Conservation (phyloP, 2,329 filamentous ascomycete genomes). For the Hypoxylon sp. region DNA sequence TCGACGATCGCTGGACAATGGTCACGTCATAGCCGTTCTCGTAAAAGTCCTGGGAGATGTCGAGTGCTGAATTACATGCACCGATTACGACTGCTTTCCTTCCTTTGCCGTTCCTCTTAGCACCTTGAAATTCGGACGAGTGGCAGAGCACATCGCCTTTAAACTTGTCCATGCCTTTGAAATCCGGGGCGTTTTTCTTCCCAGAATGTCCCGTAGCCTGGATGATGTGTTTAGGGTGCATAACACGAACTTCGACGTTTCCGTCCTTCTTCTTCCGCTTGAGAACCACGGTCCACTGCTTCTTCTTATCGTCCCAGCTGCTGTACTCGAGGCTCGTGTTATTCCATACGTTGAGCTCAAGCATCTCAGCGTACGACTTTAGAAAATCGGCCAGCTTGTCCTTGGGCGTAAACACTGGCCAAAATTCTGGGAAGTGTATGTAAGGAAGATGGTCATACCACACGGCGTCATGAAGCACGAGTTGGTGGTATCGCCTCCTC, state of each 20-base stretch:
- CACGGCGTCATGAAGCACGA: constrained; percentile 75
- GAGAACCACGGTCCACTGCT: constrained; percentile 67
- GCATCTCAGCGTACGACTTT: constrained; percentile 71
- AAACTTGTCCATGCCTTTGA: constrained; percentile 70
- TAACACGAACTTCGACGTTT: constrained; percentile 63
- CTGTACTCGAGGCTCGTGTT: constrained; percentile 62
- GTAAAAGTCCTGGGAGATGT: constrained; percentile 71
- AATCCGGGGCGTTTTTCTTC: constrained; percentile 71
- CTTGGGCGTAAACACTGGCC: constrained; percentile 78
- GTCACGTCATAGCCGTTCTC: constrained; percentile 72
- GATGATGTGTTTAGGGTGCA: constrained; percentile 75
- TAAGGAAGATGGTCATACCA: constrained; percentile 73
- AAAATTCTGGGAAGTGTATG: constrained; percentile 71
- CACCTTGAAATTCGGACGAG: constrained; percentile 66
- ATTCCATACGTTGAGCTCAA: constrained; percentile 77
- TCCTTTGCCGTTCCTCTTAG: constrained; percentile 56
- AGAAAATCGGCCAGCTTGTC: constrained; percentile 77
- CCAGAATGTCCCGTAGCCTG: constrained; percentile 79
- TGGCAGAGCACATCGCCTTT: constrained; percentile 69
- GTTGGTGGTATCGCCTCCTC: constrained; percentile 69
- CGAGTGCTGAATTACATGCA: constrained; percentile 71
- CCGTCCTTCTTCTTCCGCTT: constrained; percentile 50
- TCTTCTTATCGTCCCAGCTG: constrained; percentile 64
- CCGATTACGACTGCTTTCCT: constrained; percentile 71
- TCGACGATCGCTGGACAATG: constrained; percentile 72